phyloP scores from a whole-genome alignment of 306 rosid genomes.

The Vigna hirtella region DNA sequence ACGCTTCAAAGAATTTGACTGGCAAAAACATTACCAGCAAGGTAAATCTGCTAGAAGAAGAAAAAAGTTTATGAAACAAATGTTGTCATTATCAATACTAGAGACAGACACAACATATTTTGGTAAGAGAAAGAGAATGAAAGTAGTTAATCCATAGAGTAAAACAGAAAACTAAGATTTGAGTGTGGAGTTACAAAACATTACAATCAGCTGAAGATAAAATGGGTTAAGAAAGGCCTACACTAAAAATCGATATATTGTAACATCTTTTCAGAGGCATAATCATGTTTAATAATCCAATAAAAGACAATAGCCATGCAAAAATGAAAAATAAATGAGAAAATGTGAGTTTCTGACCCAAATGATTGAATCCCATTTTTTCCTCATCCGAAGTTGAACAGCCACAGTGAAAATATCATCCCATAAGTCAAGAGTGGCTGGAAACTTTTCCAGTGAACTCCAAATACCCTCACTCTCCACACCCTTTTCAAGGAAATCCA shows the following conservation, averaged over 20 bases:
- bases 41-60: not conserved
- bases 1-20: not conserved
- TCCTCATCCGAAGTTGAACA: conserved; percentile 87
- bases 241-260: not conserved
- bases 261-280: not conserved
- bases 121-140: not conserved
- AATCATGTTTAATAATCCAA: not conserved
- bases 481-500: conserved; percentile 68
- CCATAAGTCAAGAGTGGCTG: conserved; percentile 77
- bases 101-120: too few species aligned
- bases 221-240: not conserved
- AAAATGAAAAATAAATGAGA: not conserved
- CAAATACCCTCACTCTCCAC: conserved; percentile 59
- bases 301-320: not conserved
- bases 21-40: not conserved
- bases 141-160: not conserved
- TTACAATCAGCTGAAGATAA: not conserved
- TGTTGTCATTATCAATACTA: too few species aligned
- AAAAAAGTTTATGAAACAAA: too few species aligned
- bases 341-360: conserved; percentile 58
- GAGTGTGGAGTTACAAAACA: not conserved
- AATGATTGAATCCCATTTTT: conserved; percentile 79
- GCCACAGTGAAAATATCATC: conserved; percentile 82
- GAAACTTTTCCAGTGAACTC: conserved; percentile 72
- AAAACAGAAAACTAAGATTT: not conserved